phyloP scores from a whole-genome alignment of 768 basidiomycete species.

The Lanmaoa rubissima region DNA sequence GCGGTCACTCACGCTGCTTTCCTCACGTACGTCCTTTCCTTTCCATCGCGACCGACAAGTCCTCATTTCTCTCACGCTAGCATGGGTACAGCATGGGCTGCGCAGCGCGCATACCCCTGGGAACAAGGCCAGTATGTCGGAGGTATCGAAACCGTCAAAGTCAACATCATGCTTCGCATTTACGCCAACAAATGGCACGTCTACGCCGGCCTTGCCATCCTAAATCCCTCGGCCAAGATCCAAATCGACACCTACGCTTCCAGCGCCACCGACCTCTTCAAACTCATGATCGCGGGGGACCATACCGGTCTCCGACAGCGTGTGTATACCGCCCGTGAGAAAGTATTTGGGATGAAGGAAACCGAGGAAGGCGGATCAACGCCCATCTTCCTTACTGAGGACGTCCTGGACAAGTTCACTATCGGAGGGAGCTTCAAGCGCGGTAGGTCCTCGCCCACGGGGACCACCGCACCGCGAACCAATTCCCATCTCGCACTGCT shows the following conservation, averaged over 20 bases:
- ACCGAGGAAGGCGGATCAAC: conserved; percentile 29
- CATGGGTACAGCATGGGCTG: conserved; percentile 97
- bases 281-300: conserved; percentile 79
- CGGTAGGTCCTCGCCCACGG: conserved; percentile 7
- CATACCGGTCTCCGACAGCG: conserved; percentile 60
- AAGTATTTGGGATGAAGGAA: conserved; percentile 64
- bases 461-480: conserved; percentile 31
- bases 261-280: conserved; percentile 87
- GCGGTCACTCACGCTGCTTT: conserved; percentile 98
- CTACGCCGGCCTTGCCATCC: conserved; percentile 96
- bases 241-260: conserved; percentile 93
- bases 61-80: conserved; percentile 40
- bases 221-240: conserved; percentile 84
- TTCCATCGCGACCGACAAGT: background rate
- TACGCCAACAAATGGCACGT: conserved; percentile 99
- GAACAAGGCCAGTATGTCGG: conserved; percentile 93
- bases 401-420: conserved; percentile 86
- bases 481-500: conserved; percentile 94
- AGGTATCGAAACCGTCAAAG: conserved; percentile 97
- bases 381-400: conserved; percentile 82
- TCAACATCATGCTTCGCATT: conserved; percentile 91
- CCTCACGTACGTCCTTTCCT: conserved; percentile 58
- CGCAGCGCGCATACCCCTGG: conserved; percentile 83
- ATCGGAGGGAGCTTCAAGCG: conserved; percentile 48
- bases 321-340: conserved; percentile 68